Base-by-base conservation (phyloP, 164 flowering plant genomes). In the Vitis riparia region DNA sequence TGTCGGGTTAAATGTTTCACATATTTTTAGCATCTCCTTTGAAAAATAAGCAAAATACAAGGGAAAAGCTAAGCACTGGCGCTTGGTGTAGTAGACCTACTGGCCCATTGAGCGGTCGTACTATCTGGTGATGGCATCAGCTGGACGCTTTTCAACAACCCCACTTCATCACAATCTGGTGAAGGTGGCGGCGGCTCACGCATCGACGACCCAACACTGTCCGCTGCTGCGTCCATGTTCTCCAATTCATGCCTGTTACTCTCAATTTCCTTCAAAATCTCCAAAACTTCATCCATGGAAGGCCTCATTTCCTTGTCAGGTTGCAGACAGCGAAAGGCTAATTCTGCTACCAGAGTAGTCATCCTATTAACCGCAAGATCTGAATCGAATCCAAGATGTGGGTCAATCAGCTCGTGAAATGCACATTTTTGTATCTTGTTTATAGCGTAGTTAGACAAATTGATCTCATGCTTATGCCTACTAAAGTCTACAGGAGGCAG, bases 271-370 rank as follows among this genome's bases (percentile, higher is more conserved):
- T 67, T 66, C 70, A 87, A 56, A 23, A 50, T 63, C 47, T 74
- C 80, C 70, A 82, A 65, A 3, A 82, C 88, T 58, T 79, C 82
- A 1, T 73, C 81, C 91, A 87, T 87, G 1, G 84, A 7, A 30
- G 91, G 91, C 67, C 91, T 80, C 79, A 76, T 55, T 32, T 84
- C 88, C 74, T 73, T 82, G 10, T 84, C 87, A 27, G 62, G 76
- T 60, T 86, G 89, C 73, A 88, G 62, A 66, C 89, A 88, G 68
- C 53, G 78, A 49, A 83, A 88, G 50, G 89, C 91, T 64, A 88
- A 51, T 71, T 83, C 84, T 3, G 88, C 87, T 8, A 86, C 89
- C 9, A 69, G 59, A 19, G 68, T 79, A 29, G 68, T 77, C 86
- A 73, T 76, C 73, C 70, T 71, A 58, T 30, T 56, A 2, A 75